Evolutionary conservation across 1,139 yeast genomes (phyloP).

Genomic region (Pneumocystis oryctolagi): DNA sequence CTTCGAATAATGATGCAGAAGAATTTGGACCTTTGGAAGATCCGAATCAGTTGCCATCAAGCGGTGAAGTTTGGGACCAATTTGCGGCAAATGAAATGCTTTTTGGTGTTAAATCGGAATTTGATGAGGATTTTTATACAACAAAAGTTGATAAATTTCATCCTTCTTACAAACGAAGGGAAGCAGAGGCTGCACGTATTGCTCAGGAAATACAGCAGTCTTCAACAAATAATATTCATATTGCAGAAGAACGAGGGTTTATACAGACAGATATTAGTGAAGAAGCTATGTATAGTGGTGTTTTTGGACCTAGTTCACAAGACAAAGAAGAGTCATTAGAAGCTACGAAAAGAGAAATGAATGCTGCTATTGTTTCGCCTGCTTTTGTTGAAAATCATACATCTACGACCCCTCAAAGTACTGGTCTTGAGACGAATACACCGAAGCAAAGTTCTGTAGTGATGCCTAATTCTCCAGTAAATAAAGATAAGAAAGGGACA

Average conservation of each 20-base stretch:
- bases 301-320: conserved; percentile 31
- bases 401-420: background rate
- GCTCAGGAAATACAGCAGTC: conserved; percentile 71
- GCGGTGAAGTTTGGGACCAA: conserved; percentile 64
- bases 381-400: conserved; percentile 6
- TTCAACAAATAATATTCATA: conserved; percentile 52
- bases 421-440: conserved; percentile 8
- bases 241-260: conserved; percentile 80
- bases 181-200: conserved; percentile 56
- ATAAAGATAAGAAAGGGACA: conserved; percentile 1
- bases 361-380: conserved; percentile 1
- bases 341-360: background rate
- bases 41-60: conserved; percentile 25
- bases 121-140: conserved; percentile 81
- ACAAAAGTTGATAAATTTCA: conserved; percentile 62
- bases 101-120: conserved; percentile 77
- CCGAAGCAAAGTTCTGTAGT: conserved; percentile 5
- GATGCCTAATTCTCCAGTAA: background rate
- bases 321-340: background rate
- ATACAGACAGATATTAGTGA: conserved; percentile 81
- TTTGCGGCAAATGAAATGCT: conserved; percentile 76
- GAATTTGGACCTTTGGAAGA: conserved; percentile 23
- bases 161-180: conserved; percentile 55
- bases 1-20: conserved; percentile 36
- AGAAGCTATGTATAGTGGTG: conserved; percentile 94